phyloP scores from a whole-genome alignment of 306 rosid species.

The Glycine soja region DNA sequence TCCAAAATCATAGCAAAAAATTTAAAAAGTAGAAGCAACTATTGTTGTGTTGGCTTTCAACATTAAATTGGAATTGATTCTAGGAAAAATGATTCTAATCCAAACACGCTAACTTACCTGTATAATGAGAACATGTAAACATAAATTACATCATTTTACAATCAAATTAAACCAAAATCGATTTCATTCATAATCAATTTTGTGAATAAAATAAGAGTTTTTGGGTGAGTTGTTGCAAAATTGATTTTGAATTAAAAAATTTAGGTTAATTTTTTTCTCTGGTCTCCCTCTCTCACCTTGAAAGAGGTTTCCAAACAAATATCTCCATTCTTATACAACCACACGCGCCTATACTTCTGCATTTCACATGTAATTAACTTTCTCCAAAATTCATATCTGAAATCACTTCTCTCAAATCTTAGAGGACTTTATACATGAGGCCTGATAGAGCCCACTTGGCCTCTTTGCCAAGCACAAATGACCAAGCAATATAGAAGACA shows the following conservation, averaged over 20 bases:
- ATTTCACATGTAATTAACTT: neutral
- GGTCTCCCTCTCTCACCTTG: neutral
- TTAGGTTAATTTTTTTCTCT: neutral
- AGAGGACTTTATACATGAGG: slow-evolving; percentile 36
- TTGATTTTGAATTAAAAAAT: neutral
- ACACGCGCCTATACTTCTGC: neutral
- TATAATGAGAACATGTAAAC: neutral
- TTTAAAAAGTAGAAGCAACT: too few species aligned
- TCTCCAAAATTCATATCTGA: slow-evolving; percentile 38
- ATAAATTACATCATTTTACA: too few species aligned
- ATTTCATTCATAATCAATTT: too few species aligned
- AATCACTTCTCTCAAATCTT: slow-evolving; percentile 1
- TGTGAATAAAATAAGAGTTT: too few species aligned
- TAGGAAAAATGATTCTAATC: too few species aligned
- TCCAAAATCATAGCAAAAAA: too few species aligned
- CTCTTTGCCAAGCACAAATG: neutral
- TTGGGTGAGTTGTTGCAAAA: too few species aligned
- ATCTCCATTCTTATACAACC: neutral
- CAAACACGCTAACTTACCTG: too few species aligned
- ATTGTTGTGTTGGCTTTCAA: too few species aligned
- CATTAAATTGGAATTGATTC: too few species aligned
- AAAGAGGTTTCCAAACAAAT: neutral
- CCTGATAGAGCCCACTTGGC: slow-evolving; percentile 4
- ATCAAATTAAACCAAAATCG: too few species aligned
- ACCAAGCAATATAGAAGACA: slow-evolving; percentile 28